Evolutionary conservation across 2,329 filamentous ascomycete species (phyloP), one percentile per base, ranked within the genome.

Genomic region (Penicillium decumbens): DNA sequence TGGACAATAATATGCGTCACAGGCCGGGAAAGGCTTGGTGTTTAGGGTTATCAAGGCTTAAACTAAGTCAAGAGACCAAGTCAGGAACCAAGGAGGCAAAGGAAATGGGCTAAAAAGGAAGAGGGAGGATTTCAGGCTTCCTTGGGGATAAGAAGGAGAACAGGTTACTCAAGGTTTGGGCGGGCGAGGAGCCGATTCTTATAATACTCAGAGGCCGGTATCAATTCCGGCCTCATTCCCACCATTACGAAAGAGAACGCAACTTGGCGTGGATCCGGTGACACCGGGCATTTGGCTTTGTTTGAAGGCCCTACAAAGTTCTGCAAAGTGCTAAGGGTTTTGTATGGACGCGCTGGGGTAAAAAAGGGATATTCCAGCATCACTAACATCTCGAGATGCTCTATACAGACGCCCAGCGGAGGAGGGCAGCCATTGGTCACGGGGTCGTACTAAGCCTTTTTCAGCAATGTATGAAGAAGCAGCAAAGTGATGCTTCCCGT

Each of bases 201-300:
- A 73, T 73, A 72, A 72, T 63, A 55, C 56, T 62, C 55, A 59
- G 70, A 72, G 71, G 71, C 70, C 71, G 71, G 71, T 68, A 72
- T 70, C 63, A 68, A 72, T 73, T 69, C 71, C 71, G 71, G 71
- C 71, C 71, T 72, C 68, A 58, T 56, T 57, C 55, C 54, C 60
- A 58, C 57, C 60, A 71, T 69, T 69, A 70, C 68, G 61, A 64
- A 68, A 69, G 49, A 63, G 61, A 64, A 56, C 59, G 51, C 37
- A 49, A 57, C 51, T 58, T 49, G 40, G 54, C 57, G 61, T 63
- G 63, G 59, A 62, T 49, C 57, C 43, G 48, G 48, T 58, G 54
- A 61, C 53, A 50, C 55, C 53, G 38, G 48, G 38, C 37, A 27
- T 45, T 40, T 38, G 41, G 50, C 33, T 48, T 51, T 50, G 44